Conservation (phyloP, 345 rosid genomes). For the Luvunga scandens region DNA sequence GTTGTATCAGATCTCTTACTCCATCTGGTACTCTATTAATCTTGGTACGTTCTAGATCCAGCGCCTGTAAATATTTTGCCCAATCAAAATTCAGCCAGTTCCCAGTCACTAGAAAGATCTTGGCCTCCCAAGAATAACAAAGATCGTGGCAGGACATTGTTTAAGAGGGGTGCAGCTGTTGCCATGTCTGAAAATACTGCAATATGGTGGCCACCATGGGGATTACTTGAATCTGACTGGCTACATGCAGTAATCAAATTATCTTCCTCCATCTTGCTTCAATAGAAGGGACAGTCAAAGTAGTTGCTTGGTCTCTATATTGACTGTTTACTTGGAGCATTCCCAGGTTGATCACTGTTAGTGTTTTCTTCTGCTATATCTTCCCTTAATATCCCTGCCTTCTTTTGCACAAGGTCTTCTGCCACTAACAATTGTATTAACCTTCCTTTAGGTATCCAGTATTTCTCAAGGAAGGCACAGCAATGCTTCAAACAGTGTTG, state of each 20-base stretch:
- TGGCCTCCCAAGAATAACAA: conserved; percentile 32
- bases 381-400: conserved; percentile 24
- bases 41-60: conserved; percentile 32
- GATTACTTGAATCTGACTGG: conserved; percentile 15
- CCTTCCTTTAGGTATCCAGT: conserved; percentile 29
- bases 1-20: conserved; percentile 39
- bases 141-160: conserved; percentile 22
- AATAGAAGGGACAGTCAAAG: conserved; percentile 19
- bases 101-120: conserved; percentile 14
- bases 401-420: conserved; percentile 32
- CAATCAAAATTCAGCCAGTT: conserved; percentile 31
- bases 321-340: conserved; percentile 26
- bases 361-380: conserved; percentile 35
- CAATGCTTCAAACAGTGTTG: conserved; percentile 30
- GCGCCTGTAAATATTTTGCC: conserved; percentile 28
- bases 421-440: conserved; percentile 33
- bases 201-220: conserved; percentile 15
- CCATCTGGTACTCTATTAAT: conserved; percentile 32
- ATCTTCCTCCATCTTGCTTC: conserved; percentile 3
- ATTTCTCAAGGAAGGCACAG: conserved; percentile 30
- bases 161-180: conserved; percentile 9
- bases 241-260: conserved; percentile 2
- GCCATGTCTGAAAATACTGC: conserved; percentile 19
- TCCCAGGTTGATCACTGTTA: conserved; percentile 25
- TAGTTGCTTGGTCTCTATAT: conserved; percentile 10